phyloP scores from a whole-genome alignment of 2,329 filamentous ascomycete genomes.

The Lasiodiplodia theobromae region DNA sequence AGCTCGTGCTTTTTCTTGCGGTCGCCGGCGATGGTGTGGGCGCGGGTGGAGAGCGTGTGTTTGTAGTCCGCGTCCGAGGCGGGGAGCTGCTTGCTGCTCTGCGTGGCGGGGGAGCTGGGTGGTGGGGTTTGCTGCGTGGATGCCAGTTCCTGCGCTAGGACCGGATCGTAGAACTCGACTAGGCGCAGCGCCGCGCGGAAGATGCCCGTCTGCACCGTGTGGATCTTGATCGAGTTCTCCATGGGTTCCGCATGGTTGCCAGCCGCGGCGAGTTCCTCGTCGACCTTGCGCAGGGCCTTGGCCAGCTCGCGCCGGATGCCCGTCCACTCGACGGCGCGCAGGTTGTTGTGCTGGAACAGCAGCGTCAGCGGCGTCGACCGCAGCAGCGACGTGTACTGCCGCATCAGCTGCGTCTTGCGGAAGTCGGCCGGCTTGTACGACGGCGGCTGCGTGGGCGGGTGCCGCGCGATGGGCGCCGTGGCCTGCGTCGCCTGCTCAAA shows the following conservation, averaged over 20 bases:
- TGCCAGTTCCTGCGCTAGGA: slow-evolving; percentile 35
- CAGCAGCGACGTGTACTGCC: slow-evolving; percentile 86
- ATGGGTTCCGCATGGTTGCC: slow-evolving; percentile 49
- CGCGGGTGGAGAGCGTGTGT: slow-evolving; percentile 66
- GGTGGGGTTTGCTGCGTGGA: slow-evolving; percentile 31
- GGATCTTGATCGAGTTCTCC: slow-evolving; percentile 72
- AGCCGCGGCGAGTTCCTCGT: slow-evolving; percentile 69
- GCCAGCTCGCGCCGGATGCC: slow-evolving; percentile 74
- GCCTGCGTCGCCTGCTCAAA: slow-evolving; percentile 57
- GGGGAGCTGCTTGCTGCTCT: slow-evolving; percentile 43
- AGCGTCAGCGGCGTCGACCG: slow-evolving; percentile 85
- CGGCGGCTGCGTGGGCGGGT: slow-evolving; percentile 76
- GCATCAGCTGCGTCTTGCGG: slow-evolving; percentile 87
- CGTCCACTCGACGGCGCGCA: slow-evolving; percentile 77
- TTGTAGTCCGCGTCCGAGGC: slow-evolving; percentile 45
- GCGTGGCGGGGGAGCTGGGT: slow-evolving; percentile 42
- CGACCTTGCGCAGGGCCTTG: slow-evolving; percentile 67
- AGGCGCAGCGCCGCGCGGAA: slow-evolving; percentile 85
- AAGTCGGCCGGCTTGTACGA: slow-evolving; percentile 86
- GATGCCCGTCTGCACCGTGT: slow-evolving; percentile 88
- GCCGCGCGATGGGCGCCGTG: slow-evolving; percentile 56
- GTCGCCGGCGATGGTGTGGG: slow-evolving; percentile 59
- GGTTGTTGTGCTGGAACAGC: slow-evolving; percentile 83
- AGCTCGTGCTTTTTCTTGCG: slow-evolving; percentile 67
- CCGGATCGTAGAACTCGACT: slow-evolving; percentile 75